These are phyloP conservation scores for Torulaspora gathmanii DNA, from an alignment of 805 yeast genomes.

Conservation along the genomic window DNA sequence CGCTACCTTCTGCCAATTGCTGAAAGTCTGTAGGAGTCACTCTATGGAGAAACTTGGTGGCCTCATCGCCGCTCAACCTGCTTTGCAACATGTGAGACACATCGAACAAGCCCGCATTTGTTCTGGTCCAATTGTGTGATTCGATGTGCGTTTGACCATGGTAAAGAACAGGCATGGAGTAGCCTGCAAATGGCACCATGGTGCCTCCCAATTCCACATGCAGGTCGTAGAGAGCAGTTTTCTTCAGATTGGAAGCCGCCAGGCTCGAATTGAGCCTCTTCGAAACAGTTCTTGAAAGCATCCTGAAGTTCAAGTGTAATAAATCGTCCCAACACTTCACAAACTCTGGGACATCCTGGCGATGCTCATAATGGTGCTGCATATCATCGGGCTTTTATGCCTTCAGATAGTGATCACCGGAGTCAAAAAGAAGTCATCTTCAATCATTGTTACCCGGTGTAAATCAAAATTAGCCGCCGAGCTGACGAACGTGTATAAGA, in stretches of 20 bases:
- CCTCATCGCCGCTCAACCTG: slow-evolving; percentile 60
- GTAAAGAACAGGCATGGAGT: slow-evolving; percentile 88
- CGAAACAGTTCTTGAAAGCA: slow-evolving; percentile 7
- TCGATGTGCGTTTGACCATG: slow-evolving; percentile 81
- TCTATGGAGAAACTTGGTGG: slow-evolving; percentile 63
- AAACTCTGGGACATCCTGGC: background rate
- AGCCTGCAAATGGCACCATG: slow-evolving; percentile 97
- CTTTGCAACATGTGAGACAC: slow-evolving; percentile 98
- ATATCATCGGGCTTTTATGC: slow-evolving; percentile 1
- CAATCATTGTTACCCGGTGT: background rate
- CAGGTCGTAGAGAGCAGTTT: slow-evolving; percentile 77
- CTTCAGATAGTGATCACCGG: background rate
- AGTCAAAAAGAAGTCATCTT: slow-evolving; percentile 7
- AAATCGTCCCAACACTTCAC: background rate
- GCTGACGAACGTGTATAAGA: background rate
- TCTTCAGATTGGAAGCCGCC: slow-evolving; percentile 38
- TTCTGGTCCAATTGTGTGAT: slow-evolving; percentile 92
- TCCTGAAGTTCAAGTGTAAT: background rate
- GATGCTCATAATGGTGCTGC: background rate
- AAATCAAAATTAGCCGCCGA: slow-evolving; percentile 1
- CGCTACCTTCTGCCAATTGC: slow-evolving; percentile 50
- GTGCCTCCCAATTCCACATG: slow-evolving; percentile 79
- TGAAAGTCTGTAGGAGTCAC: slow-evolving; percentile 84
- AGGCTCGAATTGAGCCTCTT: slow-evolving; percentile 34
- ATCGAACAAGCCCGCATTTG: slow-evolving; percentile 85